phyloP scores from a whole-genome alignment of 129 eudicot species.

The Deinandra increscens region DNA sequence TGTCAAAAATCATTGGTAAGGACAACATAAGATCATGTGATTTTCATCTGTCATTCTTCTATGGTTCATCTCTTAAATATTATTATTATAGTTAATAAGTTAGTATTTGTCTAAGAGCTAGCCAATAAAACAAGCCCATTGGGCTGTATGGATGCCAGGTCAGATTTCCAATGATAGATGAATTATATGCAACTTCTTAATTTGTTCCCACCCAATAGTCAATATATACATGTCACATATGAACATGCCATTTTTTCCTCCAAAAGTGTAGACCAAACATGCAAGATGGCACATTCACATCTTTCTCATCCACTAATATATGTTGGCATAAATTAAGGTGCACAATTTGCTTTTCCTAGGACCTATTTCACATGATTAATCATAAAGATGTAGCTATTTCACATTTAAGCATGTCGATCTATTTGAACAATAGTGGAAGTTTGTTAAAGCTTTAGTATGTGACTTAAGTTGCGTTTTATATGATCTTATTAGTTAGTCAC shows the following conservation, averaged over 20 bases:
- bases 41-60: constrained; percentile 28
- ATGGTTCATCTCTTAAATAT: background rate
- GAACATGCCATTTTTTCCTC: constrained; percentile 11
- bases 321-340: constrained; percentile 27
- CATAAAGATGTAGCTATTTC: constrained; percentile 11
- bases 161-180: constrained; percentile 17
- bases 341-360: constrained; percentile 14
- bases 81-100: no score
- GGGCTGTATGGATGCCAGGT: background rate
- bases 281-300: constrained; percentile 18
- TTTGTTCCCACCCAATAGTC: background rate
- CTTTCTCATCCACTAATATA: constrained; percentile 18
- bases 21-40: constrained; percentile 33
- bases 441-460: no score
- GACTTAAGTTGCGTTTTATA: no score
- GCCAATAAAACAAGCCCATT: background rate
- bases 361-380: constrained; percentile 20
- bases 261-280: constrained; percentile 23
- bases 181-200: background rate
- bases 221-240: constrained; percentile 3
- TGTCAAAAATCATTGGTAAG: constrained; percentile 35
- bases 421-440: background rate
- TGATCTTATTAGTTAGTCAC: background rate
- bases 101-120: background rate
- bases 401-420: constrained; percentile 5